Base-by-base conservation (phyloP, 768 basidiomycete genomes). In the Suillus lakei region DNA sequence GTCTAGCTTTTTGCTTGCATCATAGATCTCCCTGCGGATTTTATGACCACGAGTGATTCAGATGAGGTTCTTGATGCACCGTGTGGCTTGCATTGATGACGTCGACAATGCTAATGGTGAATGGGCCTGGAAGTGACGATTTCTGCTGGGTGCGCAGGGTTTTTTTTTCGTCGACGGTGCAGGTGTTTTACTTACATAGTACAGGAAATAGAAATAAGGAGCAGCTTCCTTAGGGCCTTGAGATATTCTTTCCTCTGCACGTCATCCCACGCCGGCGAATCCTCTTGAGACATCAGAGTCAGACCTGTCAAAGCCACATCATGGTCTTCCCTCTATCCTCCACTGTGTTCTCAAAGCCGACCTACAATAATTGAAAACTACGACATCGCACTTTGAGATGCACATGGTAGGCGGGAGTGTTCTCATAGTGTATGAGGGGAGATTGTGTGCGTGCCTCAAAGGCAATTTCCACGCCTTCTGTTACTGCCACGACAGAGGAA, bases 381-480 rank as follows among this genome's bases (percentile, higher is more conserved):
- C 83, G 1, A 75, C 93, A 53, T 71, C 82, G 1, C 68, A 74
- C 2, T 75, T 90, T 7, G 88, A 97, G 68, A 73, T 95, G 68
- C 86, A 93, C 30, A 92, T 99, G 82, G 86, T 94, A 10, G 96
- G 93, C 8, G 86, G 83, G 30, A 95, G 92, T 70, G 74, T 98
- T 54, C 79, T 99, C 62, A 81, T 99, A 46, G 76, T 96, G 26
- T 97, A 98, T 70, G 91, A 92, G n/a, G 70, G 88, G 85, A 0
- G 86, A 90, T 69, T 77, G 78, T 67, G 75, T 69, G 12, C 78
- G 64, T 62, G 88, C 79, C 4, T 62, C 67, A 10, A 70, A 73
- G 8, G 77, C 82, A 1, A 63, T 88, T 53, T 69, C 80, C 67
- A 71, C 72, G 65, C 77, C 21, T 66, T 73, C 32, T 1, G 10